Evolutionary conservation across 148 eudicot species (phyloP), one percentile per base, ranked within the genome.

Genomic region (Cornus kousa): DNA sequence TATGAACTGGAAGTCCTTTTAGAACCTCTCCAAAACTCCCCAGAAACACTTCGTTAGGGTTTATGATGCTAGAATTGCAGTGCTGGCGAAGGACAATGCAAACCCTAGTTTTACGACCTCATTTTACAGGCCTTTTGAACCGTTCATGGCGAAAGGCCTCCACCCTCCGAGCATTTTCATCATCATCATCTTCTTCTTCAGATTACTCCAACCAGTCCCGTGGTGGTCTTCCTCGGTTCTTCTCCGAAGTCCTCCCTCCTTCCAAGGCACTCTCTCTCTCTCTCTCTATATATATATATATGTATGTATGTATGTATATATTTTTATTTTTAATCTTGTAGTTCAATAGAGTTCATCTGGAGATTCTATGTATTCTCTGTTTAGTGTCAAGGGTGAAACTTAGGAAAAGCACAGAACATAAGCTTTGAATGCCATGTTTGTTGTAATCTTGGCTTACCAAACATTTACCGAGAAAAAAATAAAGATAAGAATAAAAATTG

Each of bases 201-300:
- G 87, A 83, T 74, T 74, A 87, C 82, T 86, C 93, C 81, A 90
- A 87, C 82, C 98, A 95, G 78, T 93, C 97, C 73, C 97, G 94
- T 37, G 98, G 97, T 8, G 90, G 93, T 74, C 97, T 95, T 48
- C 97, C 98, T 84, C 94, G 98, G 60, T 95, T 95, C 89, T 90
- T 86, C 93, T 93, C 97, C 60, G 80, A 86, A 28, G 76, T 86
- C 37, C 90, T 95, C 68, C 98, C 97, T 78, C 70, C 87, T 80
- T 89, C 93, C 74, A 86, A 90, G 95, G 98, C 70, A 82, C 77
- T 2, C 74, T 72, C 50, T 59, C 80, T 77, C 62, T 74, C 74
- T 81, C 79, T 33, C 75, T 59, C 62, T 59, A 80, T 76, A 35
- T 67, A 19, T 70, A 3, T 7, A 0, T 43, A 1, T 43, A 1